These are phyloP conservation scores for Chaetoceros tenuissimus DNA, from an alignment of 108 stramenopile species.

Conservation along the genomic window DNA sequence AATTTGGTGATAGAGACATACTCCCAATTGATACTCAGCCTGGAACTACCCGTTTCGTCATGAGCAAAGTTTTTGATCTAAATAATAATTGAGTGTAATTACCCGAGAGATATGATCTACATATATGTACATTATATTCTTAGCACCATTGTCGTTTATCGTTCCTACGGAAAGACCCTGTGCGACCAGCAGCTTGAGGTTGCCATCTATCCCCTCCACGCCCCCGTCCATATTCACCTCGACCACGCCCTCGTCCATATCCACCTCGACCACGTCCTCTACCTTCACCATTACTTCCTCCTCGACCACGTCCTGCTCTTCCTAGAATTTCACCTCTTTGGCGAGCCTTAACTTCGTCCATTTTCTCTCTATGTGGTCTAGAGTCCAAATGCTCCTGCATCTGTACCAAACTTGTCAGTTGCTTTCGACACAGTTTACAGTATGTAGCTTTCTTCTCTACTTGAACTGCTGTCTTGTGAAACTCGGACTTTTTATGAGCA, in stretches of 20 bases:
- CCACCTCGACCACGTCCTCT: slow-evolving; percentile 4
- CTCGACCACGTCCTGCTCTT: neutral
- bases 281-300: neutral
- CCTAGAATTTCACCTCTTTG: slow-evolving; percentile 9
- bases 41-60: slow-evolving; percentile 78
- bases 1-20: slow-evolving; percentile 73
- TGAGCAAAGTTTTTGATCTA: slow-evolving; percentile 33
- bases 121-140: too few species aligned
- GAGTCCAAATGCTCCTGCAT: slow-evolving; percentile 77
- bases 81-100: too few species aligned
- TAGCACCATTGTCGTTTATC: neutral
- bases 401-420: slow-evolving; percentile 83
- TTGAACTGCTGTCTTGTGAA: slow-evolving; percentile 64
- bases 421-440: slow-evolving; percentile 81
- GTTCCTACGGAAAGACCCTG: too few species aligned
- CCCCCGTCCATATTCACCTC: too few species aligned
- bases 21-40: slow-evolving; percentile 67
- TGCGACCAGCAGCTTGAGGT: too few species aligned
- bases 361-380: slow-evolving; percentile 62
- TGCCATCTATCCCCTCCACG: too few species aligned
- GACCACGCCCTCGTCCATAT: too few species aligned
- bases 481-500: slow-evolving; percentile 52
- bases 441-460: slow-evolving; percentile 67
- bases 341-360: slow-evolving; percentile 33
- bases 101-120: too few species aligned